Evolutionary conservation across 345 rosid genomes (phyloP), one percentile per base, ranked within the genome.

Genomic region (Eucalyptus erythrocorys): DNA sequence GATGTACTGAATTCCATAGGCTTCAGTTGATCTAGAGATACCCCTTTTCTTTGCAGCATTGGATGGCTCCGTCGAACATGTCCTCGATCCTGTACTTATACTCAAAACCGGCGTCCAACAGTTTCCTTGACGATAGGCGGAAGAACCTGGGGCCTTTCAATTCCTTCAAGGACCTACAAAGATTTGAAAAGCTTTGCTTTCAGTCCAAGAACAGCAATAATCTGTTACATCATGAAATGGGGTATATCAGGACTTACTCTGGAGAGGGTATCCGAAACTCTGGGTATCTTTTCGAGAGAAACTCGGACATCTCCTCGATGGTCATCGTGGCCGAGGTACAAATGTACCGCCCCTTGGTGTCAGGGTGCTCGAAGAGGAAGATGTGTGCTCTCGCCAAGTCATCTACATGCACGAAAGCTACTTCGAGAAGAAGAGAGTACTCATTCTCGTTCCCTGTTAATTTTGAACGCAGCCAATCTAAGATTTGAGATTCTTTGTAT

Each of bases 351-450:
- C 93, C 96, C 48, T 91, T 87, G 45, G 92, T 89, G 15, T 90
- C 42, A 3, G 92, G 86, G 57, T 85, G 27, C 50, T 94, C 93
- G 40, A 92, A 87, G 45, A 94, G 89, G 87, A 92, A 93, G 24
- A 94, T 94, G 80, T 92, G 93, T 55, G 93, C 94, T 13, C 85
- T 91, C 21, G 85, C 92, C 12, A 93, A 87, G 49, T 93, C 95
- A 30, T 94, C 95, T 5, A 88, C 88, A 42, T 92, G 94, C 53
- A 94, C 94, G 87, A 94, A 16, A 8, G 85, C 16, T 14, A 24
- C 1, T 5, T 91, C 59, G 13, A 82, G 49, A 87, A 89, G 87
- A 27, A 1, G 0, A 6, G 32, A 2, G 71, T 91, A 91, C 1
- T 42, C 59, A 2, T 87, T 68, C 42, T 48, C 11, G 7, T 90